These are phyloP conservation scores for Candida sphagnicola DNA, from an alignment of 805 yeast species.

Conservation along the genomic window DNA sequence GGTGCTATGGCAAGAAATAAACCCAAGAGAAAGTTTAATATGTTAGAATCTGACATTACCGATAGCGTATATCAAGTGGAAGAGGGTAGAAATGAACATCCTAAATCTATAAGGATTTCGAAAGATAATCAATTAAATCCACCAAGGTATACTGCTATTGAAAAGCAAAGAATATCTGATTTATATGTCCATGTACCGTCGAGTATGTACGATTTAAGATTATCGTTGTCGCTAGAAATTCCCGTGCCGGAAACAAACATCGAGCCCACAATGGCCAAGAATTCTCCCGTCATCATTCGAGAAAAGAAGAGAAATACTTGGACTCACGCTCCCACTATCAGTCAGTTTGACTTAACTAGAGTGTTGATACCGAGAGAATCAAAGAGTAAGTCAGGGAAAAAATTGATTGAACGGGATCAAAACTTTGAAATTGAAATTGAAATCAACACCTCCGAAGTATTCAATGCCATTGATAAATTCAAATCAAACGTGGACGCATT, in stretches of 20 bases:
- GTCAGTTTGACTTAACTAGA: slow-evolving; percentile 69
- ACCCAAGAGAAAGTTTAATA: slow-evolving; percentile 51
- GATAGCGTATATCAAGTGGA: slow-evolving; percentile 63
- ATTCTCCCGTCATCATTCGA: slow-evolving; percentile 54
- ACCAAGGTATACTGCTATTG: slow-evolving; percentile 66
- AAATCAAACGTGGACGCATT: slow-evolving; percentile 33
- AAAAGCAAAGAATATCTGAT: slow-evolving; percentile 71
- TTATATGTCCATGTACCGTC: slow-evolving; percentile 71
- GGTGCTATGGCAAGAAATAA: slow-evolving; percentile 11
- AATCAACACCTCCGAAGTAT: slow-evolving; percentile 35
- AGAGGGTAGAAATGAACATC: slow-evolving; percentile 56
- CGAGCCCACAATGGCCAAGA: slow-evolving; percentile 45
- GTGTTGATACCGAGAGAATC: slow-evolving; percentile 40
- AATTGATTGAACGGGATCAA: slow-evolving; percentile 31
- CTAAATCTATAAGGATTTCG: slow-evolving; percentile 61
- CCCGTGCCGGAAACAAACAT: slow-evolving; percentile 62
- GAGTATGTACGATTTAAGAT: slow-evolving; percentile 69
- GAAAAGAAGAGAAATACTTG: slow-evolving; percentile 71
- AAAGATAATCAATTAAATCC: slow-evolving; percentile 57
- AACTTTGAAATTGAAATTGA: slow-evolving; percentile 39
- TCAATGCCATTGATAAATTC: slow-evolving; percentile 38
- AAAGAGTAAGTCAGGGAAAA: slow-evolving; percentile 35
- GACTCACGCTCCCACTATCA: slow-evolving; percentile 68
- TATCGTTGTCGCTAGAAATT: slow-evolving; percentile 72
- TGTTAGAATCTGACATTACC: slow-evolving; percentile 56